Evolutionary conservation across 208 protist species (phyloP).

Genomic region (Trypanosoma melophagium): DNA sequence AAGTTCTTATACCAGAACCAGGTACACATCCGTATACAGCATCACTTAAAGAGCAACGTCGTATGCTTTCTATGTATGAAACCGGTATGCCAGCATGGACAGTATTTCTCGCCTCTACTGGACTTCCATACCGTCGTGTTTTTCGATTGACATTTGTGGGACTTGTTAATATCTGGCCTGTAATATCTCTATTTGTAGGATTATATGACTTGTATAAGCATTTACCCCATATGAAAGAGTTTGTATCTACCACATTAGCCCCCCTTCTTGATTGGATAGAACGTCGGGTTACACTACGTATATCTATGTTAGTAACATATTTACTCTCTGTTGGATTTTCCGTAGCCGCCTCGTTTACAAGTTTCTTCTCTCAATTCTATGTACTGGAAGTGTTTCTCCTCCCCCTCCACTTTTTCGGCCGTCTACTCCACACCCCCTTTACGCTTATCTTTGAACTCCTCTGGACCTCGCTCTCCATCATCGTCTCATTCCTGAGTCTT

Average conservation of each 20-base stretch:
- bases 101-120: constrained; percentile 57
- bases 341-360: constrained; percentile 48
- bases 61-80: constrained; percentile 74
- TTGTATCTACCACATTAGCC: constrained; percentile 55
- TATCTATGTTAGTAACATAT: constrained; percentile 79
- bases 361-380: constrained; percentile 65
- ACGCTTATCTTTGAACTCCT: constrained; percentile 48
- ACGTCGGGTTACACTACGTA: constrained; percentile 57
- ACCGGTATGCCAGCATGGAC: constrained; percentile 78
- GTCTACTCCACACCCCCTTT: constrained; percentile 48
- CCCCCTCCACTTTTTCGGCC: constrained; percentile 16
- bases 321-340: constrained; percentile 64
- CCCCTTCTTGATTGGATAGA: constrained; percentile 68
- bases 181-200: constrained; percentile 72
- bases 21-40: constrained; percentile 64
- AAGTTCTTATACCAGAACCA: constrained; percentile 67
- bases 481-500: constrained; percentile 39
- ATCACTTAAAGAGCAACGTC: constrained; percentile 50
- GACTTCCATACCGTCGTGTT: constrained; percentile 61
- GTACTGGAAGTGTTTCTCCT: constrained; percentile 45
- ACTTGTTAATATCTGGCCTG: constrained; percentile 66
- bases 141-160: constrained; percentile 61
- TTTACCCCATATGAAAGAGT: constrained; percentile 68
- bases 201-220: constrained; percentile 86
- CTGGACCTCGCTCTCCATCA: constrained; percentile 32